Evolutionary conservation across 225 moss, liverwort and hornwort genomes (phyloP).

Genomic region (Thuidium tamariscinum): DNA sequence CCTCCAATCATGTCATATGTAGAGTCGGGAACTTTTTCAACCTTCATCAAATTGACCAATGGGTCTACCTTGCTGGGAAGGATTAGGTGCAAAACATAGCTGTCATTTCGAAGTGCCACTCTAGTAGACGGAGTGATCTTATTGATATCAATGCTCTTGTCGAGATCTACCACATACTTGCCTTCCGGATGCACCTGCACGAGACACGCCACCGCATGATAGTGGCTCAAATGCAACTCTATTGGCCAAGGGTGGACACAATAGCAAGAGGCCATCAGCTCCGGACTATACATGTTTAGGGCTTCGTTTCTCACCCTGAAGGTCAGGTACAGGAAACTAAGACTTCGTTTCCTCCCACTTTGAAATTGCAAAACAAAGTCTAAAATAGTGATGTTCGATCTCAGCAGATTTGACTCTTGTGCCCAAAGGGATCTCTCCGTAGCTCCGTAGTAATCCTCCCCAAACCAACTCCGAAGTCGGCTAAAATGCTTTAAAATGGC

Average conservation of each 20-base stretch:
- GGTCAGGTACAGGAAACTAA: neutral
- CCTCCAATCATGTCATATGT: constrained; percentile 99
- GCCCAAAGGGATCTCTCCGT: neutral
- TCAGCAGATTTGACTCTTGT: neutral
- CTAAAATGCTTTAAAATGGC: neutral
- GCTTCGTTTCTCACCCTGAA: neutral
- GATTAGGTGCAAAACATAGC: constrained; percentile 92
- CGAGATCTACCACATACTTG: constrained; percentile 97
- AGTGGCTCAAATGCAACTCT: neutral
- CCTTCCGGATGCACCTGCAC: constrained; percentile 95
- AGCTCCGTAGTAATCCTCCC: neutral
- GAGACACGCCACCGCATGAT: neutral
- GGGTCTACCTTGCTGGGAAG: constrained; percentile 98
- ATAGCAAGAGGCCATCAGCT: neutral
- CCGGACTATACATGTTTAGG: neutral
- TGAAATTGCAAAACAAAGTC: neutral
- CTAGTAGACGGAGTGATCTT: constrained; percentile 95
- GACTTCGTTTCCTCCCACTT: neutral
- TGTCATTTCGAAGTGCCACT: constrained; percentile 95
- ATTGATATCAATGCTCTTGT: constrained; percentile 95
- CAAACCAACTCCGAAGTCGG: neutral
- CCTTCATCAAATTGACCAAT: constrained; percentile 96
- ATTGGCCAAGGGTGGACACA: neutral
- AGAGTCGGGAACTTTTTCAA: constrained; percentile 97
- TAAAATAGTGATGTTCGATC: neutral